These are phyloP conservation scores for Penicillium glabrum DNA, from an alignment of 2,329 filamentous ascomycete genomes.

Conservation along the genomic window DNA sequence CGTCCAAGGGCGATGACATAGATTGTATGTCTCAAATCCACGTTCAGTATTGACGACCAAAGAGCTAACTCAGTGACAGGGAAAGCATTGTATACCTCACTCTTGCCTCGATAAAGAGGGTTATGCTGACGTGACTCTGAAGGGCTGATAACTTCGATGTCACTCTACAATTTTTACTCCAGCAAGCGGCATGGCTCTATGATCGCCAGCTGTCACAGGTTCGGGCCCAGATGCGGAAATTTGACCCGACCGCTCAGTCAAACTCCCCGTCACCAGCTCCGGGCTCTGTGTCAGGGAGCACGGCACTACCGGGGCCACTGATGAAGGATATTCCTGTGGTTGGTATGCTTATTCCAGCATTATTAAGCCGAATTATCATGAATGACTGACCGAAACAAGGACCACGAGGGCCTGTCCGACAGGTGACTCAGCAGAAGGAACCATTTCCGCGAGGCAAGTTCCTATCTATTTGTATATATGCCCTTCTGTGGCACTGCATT, in stretches of 20 bases:
- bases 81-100: slow-evolving; percentile 65
- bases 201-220: slow-evolving; percentile 89
- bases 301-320: slow-evolving; percentile 36
- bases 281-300: slow-evolving; percentile 44
- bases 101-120: neutral
- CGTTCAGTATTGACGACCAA: neutral
- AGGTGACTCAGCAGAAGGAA: slow-evolving; percentile 40
- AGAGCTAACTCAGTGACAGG: slow-evolving; percentile 51
- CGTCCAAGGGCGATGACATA: slow-evolving; percentile 75
- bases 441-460: slow-evolving; percentile 25
- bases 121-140: slow-evolving; percentile 6
- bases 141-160: slow-evolving; percentile 79
- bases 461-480: neutral
- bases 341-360: slow-evolving; percentile 23
- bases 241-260: slow-evolving; percentile 40
- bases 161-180: slow-evolving; percentile 81
- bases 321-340: slow-evolving; percentile 33
- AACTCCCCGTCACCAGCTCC: slow-evolving; percentile 43
- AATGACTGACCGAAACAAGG: slow-evolving; percentile 22
- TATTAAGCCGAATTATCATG: neutral
- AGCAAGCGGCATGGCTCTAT: slow-evolving; percentile 92
- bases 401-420: slow-evolving; percentile 39
- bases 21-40: slow-evolving; percentile 62
- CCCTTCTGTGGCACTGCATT: neutral
- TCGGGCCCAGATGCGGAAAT: slow-evolving; percentile 80